phyloP scores from a whole-genome alignment of 2,329 filamentous ascomycete genomes.

The Ophiostoma ips region DNA sequence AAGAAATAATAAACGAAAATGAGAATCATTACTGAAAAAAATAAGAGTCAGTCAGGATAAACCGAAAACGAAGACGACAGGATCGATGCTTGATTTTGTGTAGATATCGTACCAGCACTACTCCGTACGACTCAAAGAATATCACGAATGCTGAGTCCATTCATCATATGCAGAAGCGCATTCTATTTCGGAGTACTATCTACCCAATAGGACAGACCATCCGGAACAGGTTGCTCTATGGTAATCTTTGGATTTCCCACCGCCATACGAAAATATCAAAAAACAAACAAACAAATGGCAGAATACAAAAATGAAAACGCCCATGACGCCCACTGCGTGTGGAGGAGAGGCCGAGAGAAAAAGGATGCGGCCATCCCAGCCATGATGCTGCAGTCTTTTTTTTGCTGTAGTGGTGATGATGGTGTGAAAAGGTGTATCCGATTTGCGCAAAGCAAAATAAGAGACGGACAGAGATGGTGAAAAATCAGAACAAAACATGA shows the following conservation, averaged over 20 bases:
- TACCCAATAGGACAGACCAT: not conserved
- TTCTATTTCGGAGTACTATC: no score
- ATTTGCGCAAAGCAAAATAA: not conserved
- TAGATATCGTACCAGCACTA: no score
- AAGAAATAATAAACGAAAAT: no score
- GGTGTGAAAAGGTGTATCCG: not conserved
- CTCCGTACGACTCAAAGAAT: no score
- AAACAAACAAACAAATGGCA: not conserved
- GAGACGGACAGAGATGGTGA: not conserved
- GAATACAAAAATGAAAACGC: slow-evolving; percentile 4
- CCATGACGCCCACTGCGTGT: slow-evolving; percentile 7
- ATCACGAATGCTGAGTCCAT: no score
- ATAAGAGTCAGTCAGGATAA: no score
- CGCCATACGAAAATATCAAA: not conserved
- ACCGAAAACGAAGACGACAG: no score
- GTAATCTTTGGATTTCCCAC: not conserved
- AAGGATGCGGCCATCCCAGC: not conserved
- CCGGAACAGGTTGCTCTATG: slow-evolving; percentile 1
- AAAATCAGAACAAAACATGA: not conserved
- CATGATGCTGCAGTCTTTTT: not conserved
- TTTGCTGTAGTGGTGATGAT: no score
- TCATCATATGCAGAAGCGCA: no score
- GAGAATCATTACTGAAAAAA: no score
- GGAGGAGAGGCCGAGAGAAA: not conserved
- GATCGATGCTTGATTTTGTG: no score